These are phyloP conservation scores for Hordeum marinum DNA, from an alignment of 176 grass and related monocot genomes.

Conservation along the genomic window DNA sequence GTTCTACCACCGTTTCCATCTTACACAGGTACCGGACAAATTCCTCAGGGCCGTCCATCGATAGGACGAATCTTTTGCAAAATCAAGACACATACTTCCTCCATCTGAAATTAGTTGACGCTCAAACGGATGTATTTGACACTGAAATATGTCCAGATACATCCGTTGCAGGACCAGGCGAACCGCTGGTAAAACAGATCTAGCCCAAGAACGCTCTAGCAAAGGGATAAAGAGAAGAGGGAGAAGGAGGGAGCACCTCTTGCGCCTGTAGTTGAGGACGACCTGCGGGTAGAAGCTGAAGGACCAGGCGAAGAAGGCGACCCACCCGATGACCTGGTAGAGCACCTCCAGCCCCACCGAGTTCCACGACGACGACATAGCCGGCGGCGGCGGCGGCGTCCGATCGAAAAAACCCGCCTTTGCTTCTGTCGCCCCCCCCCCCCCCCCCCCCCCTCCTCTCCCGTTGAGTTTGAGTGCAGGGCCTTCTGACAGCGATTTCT, in stretches of 20 bases:
- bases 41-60: not conserved
- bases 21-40: not conserved
- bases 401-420: not conserved
- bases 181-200: not conserved
- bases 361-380: slow-evolving; percentile 77
- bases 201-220: not conserved
- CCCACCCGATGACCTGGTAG: slow-evolving; percentile 86
- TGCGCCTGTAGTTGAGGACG: slow-evolving; percentile 83
- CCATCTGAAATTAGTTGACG: not conserved
- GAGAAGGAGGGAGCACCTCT: slow-evolving; percentile 37
- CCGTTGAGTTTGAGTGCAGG: not conserved
- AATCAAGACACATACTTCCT: not conserved
- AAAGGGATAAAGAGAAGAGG: too few species aligned
- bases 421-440: not conserved
- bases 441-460: not conserved
- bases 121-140: not conserved
- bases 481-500: not conserved
- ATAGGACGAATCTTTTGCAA: not conserved
- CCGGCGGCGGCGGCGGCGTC: not conserved
- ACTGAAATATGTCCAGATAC: not conserved
- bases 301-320: slow-evolving; percentile 94
- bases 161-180: not conserved
- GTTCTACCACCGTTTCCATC: not conserved
- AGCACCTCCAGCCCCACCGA: slow-evolving; percentile 59
- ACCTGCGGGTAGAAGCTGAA: slow-evolving; percentile 97